Percentiles rank a stretch among this genome's conserved stretches.
These are phyloP conservation scores for Schizothecium vesticola DNA, from an alignment of 495 filamentous ascomycete genomes.

Conservation along the genomic window DNA sequence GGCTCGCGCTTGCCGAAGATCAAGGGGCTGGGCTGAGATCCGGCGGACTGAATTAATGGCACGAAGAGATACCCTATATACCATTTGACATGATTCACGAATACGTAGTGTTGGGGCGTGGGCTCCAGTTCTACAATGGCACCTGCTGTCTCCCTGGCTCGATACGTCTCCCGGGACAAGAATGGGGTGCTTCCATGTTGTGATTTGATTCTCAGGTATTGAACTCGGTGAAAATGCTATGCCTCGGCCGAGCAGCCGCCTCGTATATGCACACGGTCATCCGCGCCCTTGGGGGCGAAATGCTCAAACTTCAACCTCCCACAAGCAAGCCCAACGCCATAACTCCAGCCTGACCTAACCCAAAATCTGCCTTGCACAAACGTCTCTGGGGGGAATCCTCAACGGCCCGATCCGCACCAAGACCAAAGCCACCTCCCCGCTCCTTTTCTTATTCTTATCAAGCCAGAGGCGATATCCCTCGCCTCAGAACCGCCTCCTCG, in stretches of 20 bases:
- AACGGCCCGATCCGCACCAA: not conserved
- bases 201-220: not conserved
- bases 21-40: constrained; percentile 14
- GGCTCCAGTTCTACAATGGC: not conserved
- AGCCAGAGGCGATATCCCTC: not conserved
- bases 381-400: not conserved
- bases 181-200: not conserved
- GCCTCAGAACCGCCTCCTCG: constrained; percentile 57
- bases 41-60: not conserved
- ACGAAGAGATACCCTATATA: not conserved
- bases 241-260: not conserved
- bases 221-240: not conserved
- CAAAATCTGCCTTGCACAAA: not conserved
- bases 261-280: not conserved
- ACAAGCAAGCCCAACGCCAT: constrained; percentile 7
- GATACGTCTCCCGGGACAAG: not conserved
- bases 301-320: not conserved
- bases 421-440: not conserved
- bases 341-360: not conserved
- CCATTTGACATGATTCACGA: not conserved
- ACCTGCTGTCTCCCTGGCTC: not conserved
- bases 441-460: not conserved
- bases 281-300: not conserved
- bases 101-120: too few species aligned
- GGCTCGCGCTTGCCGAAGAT: constrained; percentile 32